Percentiles rank a stretch among this genome's conserved stretches.
phyloP scores from a whole-genome alignment of 2,329 filamentous ascomycete species.

The Elsinoe perseae region DNA sequence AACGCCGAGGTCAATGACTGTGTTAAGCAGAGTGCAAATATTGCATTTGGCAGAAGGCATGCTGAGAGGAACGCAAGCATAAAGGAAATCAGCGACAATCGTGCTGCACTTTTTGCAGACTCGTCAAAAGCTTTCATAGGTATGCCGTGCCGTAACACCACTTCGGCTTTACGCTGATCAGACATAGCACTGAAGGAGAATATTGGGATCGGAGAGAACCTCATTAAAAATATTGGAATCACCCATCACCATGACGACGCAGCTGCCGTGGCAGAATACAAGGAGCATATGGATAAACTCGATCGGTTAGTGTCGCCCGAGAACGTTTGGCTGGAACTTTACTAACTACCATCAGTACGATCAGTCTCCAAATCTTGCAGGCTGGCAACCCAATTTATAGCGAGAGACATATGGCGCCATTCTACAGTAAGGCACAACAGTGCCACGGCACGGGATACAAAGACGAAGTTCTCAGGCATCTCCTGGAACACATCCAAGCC shows the following conservation, averaged over 20 bases:
- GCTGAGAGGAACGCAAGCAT: not conserved
- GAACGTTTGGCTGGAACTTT: not conserved
- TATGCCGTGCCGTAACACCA: not conserved
- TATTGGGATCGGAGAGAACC: not conserved
- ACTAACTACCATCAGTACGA: not conserved
- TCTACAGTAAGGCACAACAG: not conserved
- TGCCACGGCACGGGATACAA: not conserved
- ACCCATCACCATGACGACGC: not conserved
- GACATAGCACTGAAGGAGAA: not conserved
- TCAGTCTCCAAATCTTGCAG: not conserved
- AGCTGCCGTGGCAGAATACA: not conserved
- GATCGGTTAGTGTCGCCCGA: not conserved
- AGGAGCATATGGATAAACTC: not conserved
- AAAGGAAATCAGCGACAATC: not conserved
- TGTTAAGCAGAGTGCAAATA: not conserved
- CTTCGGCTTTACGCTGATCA: not conserved
- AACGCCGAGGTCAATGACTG: not conserved
- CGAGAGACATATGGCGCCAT: not conserved
- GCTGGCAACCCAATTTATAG: not conserved
- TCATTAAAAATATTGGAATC: not conserved
- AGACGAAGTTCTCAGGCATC: not conserved
- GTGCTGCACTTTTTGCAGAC: not conserved
- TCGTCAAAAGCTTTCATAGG: not conserved
- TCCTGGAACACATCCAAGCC: not conserved
- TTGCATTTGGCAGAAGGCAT: not conserved